Evolutionary conservation across 192 early-diverging fungal species (phyloP).

Genomic region (Glomus cerebriforme): DNA sequence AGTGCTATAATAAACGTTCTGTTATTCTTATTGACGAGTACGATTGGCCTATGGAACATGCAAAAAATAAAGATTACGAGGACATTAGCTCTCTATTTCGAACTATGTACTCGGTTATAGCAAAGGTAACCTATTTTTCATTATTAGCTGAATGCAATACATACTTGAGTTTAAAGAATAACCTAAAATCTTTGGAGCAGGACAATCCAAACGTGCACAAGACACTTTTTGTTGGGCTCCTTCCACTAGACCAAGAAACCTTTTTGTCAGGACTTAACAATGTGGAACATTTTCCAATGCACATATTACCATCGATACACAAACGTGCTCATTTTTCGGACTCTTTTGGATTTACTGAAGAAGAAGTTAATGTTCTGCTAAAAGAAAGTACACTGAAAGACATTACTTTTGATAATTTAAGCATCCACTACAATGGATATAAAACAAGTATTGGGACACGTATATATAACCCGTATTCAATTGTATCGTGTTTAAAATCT

Average conservation of each 20-base stretch:
- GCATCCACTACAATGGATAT: background rate
- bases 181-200: background rate
- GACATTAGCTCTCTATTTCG: background rate
- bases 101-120: slow-evolving; percentile 14
- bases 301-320: slow-evolving; percentile 13
- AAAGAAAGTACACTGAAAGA: background rate
- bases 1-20: background rate
- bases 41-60: slow-evolving; percentile 20
- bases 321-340: slow-evolving; percentile 7
- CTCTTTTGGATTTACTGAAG: background rate
- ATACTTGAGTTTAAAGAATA: background rate
- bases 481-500: background rate
- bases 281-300: slow-evolving; percentile 8
- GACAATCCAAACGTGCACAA: background rate
- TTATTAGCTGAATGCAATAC: background rate
- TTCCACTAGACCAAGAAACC: slow-evolving; percentile 8
- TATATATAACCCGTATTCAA: slow-evolving; percentile 26
- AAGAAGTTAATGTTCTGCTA: background rate
- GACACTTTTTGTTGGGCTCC: background rate
- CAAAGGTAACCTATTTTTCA: background rate
- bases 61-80: background rate
- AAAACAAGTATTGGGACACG: background rate
- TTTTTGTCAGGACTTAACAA: slow-evolving; percentile 7
- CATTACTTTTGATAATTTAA: background rate
- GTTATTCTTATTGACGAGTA: slow-evolving; percentile 32